Evolutionary conservation across 352 stramenopile genomes (phyloP).

Genomic region (Globisporangium spiculum): DNA sequence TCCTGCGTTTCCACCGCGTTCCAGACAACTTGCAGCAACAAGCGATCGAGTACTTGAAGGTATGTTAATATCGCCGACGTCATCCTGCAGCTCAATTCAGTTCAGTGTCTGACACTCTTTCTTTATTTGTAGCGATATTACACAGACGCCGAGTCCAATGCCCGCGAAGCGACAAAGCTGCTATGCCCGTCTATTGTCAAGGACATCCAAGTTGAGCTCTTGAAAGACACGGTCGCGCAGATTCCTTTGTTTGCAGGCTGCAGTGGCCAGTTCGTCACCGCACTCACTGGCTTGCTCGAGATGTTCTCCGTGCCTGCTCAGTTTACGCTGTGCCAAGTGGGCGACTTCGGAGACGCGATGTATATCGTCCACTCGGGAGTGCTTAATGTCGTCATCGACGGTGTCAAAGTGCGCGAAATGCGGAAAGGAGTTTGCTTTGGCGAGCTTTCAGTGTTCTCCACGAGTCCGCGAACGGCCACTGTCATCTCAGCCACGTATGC

Average conservation of each 20-base stretch:
- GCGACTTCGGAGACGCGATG: conserved; percentile 68
- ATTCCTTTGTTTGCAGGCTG: conserved; percentile 69
- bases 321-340: conserved; percentile 47
- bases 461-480: conserved; percentile 43
- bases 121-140: conserved; percentile 35
- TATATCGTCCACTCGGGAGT: conserved; percentile 74
- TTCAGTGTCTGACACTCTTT: neutral
- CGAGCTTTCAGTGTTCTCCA: conserved; percentile 66
- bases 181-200: conserved; percentile 73
- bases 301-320: conserved; percentile 56
- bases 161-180: conserved; percentile 56
- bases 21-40: conserved; percentile 44
- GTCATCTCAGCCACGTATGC: conserved; percentile 58
- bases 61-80: neutral
- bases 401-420: conserved; percentile 61
- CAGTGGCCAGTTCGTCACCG: conserved; percentile 57
- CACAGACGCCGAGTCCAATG: conserved; percentile 64
- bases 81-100: neutral
- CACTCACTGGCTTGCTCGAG: conserved; percentile 65
- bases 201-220: conserved; percentile 68
- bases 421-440: conserved; percentile 65
- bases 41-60: conserved; percentile 57
- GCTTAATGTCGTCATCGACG: conserved; percentile 50
- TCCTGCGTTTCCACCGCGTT: conserved; percentile 62
- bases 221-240: conserved; percentile 50